phyloP scores from a whole-genome alignment of 1,139 yeast species.

The Geotrichum citri-aurantii region DNA sequence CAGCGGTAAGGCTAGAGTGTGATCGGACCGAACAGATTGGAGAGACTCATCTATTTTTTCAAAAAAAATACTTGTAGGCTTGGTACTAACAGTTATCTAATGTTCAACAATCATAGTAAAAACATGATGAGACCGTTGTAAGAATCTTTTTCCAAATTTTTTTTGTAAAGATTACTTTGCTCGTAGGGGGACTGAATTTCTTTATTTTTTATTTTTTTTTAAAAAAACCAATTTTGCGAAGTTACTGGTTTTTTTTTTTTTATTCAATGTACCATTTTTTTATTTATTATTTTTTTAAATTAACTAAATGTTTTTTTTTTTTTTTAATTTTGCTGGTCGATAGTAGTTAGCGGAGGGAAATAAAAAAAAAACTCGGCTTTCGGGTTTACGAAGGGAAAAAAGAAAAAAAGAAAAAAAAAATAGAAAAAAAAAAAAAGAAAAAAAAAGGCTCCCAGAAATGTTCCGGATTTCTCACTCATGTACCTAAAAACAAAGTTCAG shows the following conservation, averaged over 20 bases:
- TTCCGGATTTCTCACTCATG: background rate
- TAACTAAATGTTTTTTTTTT: background rate
- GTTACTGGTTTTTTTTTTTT: background rate
- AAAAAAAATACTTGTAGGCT: too few relatives aligned
- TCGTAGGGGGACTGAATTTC: background rate
- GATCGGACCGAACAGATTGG: background rate
- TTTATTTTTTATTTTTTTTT: too few relatives aligned
- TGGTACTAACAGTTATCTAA: too few relatives aligned
- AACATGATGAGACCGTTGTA: too few relatives aligned
- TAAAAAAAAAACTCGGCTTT: background rate
- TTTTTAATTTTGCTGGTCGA: background rate
- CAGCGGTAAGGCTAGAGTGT: background rate
- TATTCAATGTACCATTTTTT: too few relatives aligned
- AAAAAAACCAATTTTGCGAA: too few relatives aligned
- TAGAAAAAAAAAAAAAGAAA: background rate
- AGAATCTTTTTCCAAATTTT: too few relatives aligned
- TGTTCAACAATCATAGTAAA: too few relatives aligned
- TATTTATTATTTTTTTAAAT: background rate
- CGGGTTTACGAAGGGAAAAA: background rate
- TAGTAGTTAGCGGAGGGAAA: background rate
- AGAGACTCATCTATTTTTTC: background rate
- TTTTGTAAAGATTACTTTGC: too few relatives aligned
- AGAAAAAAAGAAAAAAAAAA: background rate
- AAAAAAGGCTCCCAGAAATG: background rate
- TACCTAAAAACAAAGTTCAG: background rate